Evolutionary conservation across 2,329 filamentous ascomycete species (phyloP).

Genomic region (Coniella vitis): DNA sequence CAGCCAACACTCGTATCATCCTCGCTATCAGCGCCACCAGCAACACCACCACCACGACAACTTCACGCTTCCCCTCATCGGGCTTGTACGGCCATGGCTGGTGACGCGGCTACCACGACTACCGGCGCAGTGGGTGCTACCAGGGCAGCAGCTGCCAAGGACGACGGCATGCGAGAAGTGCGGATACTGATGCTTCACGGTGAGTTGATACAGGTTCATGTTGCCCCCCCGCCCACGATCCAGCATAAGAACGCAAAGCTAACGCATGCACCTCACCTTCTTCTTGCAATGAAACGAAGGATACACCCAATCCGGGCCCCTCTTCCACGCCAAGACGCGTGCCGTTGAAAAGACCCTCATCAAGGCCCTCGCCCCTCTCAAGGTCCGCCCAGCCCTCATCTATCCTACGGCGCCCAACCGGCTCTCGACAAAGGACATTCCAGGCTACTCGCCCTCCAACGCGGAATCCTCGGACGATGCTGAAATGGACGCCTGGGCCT

Average conservation of each 20-base stretch:
- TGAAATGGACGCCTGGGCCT: slow-evolving; percentile 65
- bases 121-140: neutral
- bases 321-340: slow-evolving; percentile 85
- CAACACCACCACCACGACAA: too few species aligned
- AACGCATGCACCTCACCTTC: neutral
- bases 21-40: neutral
- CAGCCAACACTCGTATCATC: neutral
- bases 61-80: neutral
- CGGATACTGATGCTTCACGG: slow-evolving; percentile 76
- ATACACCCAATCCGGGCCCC: slow-evolving; percentile 81
- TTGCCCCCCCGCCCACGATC: neutral
- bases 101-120: neutral
- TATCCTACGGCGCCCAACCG: slow-evolving; percentile 65
- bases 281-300: slow-evolving; percentile 36
- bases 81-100: slow-evolving; percentile 6
- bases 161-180: slow-evolving; percentile 40
- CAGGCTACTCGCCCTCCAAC: slow-evolving; percentile 51
- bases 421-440: slow-evolving; percentile 60
- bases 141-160: slow-evolving; percentile 23
- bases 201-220: slow-evolving; percentile 25
- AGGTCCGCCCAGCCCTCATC: slow-evolving; percentile 41
- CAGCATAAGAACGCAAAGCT: too few species aligned
- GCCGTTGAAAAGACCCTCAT: slow-evolving; percentile 73
- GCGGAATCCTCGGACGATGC: slow-evolving; percentile 30
- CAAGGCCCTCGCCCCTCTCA: slow-evolving; percentile 61